Evolutionary conservation across 768 basidiomycete species (phyloP), one percentile per base, ranked within the genome.

Genomic region (Pleurotus pulmonarius): DNA sequence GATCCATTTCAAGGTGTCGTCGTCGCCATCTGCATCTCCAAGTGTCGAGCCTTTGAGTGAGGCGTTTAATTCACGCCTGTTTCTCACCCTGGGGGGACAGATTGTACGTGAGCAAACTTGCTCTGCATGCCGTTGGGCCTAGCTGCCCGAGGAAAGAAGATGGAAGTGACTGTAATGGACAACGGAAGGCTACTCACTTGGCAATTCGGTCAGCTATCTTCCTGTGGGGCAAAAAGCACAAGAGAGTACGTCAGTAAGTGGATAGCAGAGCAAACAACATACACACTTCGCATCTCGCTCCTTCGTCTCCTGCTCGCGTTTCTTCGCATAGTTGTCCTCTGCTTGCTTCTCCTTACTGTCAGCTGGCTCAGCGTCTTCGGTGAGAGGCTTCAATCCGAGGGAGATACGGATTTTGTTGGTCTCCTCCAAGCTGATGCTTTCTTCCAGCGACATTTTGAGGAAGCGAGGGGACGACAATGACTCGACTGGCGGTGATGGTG

Each of bases 381-480:
- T 89, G 56, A 98, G 82, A 41, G 97, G 95, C 68, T 94, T 92
- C 58, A 99, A 86, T 61, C 97, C 97, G 39, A 97, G 81, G 4
- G 88, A 89, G 57, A 96, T 84, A 74, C 97, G 92, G 70, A 97
- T 91, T 73, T 90, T 94, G 80, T 95, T 95, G 38, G 94, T 95
- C 78, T 95, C 93, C 66, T 94, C 93, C 67, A 96, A 82, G 66
- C 89, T 90, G 68, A 96, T 89, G 62, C 90, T 87, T 71, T 91
- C 85, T 76, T 92, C 88, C 88, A 90, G 86, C 15, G 86, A 80
- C 78, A 81, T 83, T 57, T 60, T 72, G 66, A 56, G 55, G 34
- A 49, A 29, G 48, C 61, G 43, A 57, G 45, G 51, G 46, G 54
- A 59, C 8, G 11, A 49, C 43, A 44, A 51, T 43, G 61, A 55